Evolutionary conservation across 139 green algal genomes (phyloP).

Genomic region (Chlorella sp.): DNA sequence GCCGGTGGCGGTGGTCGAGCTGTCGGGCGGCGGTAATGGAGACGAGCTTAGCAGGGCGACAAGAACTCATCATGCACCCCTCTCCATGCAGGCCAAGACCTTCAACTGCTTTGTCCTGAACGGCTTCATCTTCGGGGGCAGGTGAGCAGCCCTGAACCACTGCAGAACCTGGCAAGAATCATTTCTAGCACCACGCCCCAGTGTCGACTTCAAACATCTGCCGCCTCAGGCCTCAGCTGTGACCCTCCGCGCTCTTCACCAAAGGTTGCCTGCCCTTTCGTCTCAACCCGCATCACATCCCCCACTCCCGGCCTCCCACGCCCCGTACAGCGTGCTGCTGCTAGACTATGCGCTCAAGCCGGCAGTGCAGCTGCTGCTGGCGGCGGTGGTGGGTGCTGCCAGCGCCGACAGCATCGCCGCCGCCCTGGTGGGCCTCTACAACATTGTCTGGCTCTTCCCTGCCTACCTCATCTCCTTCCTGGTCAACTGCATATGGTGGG

Average conservation of each 20-base stretch:
- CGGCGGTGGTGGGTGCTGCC: conserved; percentile 20
- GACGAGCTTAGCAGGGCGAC: too few species aligned
- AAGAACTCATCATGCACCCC: neutral
- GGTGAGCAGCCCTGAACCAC: conserved; percentile 40
- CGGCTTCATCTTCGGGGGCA: conserved; percentile 71
- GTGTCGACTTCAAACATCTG: neutral
- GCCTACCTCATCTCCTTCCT: conserved; percentile 74
- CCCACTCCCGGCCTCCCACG: neutral
- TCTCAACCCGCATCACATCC: neutral
- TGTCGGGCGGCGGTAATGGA: too few species aligned
- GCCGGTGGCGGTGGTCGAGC: neutral
- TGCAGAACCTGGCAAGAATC: neutral
- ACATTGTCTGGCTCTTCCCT: conserved; percentile 78
- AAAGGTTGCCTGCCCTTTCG: neutral
- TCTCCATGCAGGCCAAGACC: conserved; percentile 53
- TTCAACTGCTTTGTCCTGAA: conserved; percentile 68
- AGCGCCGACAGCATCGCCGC: neutral
- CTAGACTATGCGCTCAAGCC: conserved; percentile 50
- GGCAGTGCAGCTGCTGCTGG: conserved; percentile 54
- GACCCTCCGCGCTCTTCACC: neutral
- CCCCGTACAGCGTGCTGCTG: conserved; percentile 59
- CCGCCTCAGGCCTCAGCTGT: too few species aligned
- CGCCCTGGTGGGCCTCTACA: conserved; percentile 48
- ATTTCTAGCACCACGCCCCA: neutral
- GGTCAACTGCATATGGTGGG: conserved; percentile 77